Percentiles rank a stretch among this genome's conserved stretches.
phyloP scores from a whole-genome alignment of 2,329 filamentous ascomycete genomes.

The Cadophora gregata region DNA sequence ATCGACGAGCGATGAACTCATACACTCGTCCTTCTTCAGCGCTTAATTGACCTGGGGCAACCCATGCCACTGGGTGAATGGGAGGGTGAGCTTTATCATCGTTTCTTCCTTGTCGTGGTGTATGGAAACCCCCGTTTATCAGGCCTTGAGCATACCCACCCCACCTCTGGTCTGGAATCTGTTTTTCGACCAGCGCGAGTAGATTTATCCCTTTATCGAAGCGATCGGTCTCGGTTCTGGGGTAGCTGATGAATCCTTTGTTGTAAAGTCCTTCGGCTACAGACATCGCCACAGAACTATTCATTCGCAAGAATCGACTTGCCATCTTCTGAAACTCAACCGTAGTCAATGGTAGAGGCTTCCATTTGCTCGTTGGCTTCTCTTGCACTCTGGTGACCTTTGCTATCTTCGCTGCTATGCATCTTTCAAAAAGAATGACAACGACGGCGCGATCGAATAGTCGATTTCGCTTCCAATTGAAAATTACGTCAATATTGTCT shows the following conservation, averaged over 20 bases:
- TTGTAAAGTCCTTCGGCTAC: constrained; percentile 88
- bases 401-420: constrained; percentile 75
- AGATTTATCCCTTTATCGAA: constrained; percentile 93
- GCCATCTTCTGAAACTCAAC: constrained; percentile 97
- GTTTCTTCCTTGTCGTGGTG: constrained; percentile 81
- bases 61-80: constrained; percentile 94
- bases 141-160: constrained; percentile 79
- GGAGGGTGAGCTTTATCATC: constrained; percentile 98
- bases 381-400: constrained; percentile 85
- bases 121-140: constrained; percentile 76
- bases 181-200: constrained; percentile 79
- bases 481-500: constrained; percentile 79
- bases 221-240: constrained; percentile 94
- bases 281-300: constrained; percentile 87
- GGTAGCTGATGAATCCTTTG: constrained; percentile 96
- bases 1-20: constrained; percentile 89
- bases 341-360: constrained; percentile 90
- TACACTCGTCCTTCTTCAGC: constrained; percentile 80
- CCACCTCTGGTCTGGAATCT: constrained; percentile 79
- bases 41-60: constrained; percentile 63
- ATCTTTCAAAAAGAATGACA: constrained; percentile 84
- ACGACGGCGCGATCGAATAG: constrained; percentile 88
- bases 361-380: constrained; percentile 93
- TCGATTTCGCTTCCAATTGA: constrained; percentile 80
- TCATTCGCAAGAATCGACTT: constrained; percentile 87